Evolutionary conservation across 139 green algal species (phyloP), one percentile per base, ranked within the genome.

Genomic region (Tetradesmus lagerheimii): DNA sequence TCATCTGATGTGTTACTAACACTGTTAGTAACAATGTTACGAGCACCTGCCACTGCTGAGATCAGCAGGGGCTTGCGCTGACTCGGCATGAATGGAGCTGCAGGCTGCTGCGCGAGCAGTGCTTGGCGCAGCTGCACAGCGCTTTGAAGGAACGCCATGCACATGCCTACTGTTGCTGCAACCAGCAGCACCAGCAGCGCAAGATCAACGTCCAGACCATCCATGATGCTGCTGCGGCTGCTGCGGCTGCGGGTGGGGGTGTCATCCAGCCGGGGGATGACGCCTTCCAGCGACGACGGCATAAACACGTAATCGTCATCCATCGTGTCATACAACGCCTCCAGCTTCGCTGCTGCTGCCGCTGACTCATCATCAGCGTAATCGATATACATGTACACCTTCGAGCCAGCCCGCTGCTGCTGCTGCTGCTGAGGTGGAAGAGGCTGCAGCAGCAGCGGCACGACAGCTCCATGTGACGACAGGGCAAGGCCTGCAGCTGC

Each of bases 121-220:
- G 66, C 57, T 6, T 29, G 23, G 3, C 82, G 53, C 38, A 87
- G 82, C 82, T 87, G 82, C 53, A 87, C 5, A 5, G 79, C 6
- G 38, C 57, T 87, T 39, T 87, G 82, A 57, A 87, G 35, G 35
- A 78, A 77, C 12, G 39, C 39, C 34, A 53, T 37, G 23, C 82
- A 87, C 53, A 87, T 53, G 8, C 53, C 53, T 34, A 29, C 53
- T 38, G 82, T 87, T 25, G 50, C 38, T 18, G 34, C 53, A 34
- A 87, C 57, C 57, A 87, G 82, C 82, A 87, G 18, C 31, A 87
- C 9, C 57, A 87, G 57, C 82, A 87, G 53, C 82, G 39, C 25
- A 4, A 25, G 0, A 45, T 86, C 80, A n/a, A 74, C 45, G 35
- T 86, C 37, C 5, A 85, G 14, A 34, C 57, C 25, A n/a, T 71